A percentile compares a stretch with the other conserved stretches of the same genome.
phyloP scores from a whole-genome alignment of 257 asterid genomes.

The Nicotiana benthamiana region DNA sequence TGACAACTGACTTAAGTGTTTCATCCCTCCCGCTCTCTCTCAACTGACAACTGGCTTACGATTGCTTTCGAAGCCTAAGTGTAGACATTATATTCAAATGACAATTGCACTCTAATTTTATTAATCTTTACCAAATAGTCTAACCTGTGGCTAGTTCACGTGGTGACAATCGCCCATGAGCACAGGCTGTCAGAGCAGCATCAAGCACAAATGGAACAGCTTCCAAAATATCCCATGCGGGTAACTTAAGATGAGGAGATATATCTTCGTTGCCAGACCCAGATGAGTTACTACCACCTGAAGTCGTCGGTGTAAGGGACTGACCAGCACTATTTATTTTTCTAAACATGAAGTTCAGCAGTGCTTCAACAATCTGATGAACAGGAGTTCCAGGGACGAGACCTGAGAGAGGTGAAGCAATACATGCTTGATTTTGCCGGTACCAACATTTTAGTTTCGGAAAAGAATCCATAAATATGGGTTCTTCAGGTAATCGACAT shows the following conservation, averaged over 20 bases:
- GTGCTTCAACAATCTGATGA: slow-evolving; percentile 83
- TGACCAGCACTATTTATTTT: slow-evolving; percentile 60
- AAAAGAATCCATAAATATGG: slow-evolving; percentile 74
- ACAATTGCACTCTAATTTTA: too few relatives aligned
- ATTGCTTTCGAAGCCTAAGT: background rate
- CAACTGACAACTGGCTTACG: background rate
- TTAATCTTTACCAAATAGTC: background rate
- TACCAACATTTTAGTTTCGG: slow-evolving; percentile 89
- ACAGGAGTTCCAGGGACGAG: slow-evolving; percentile 84
- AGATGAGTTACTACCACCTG: slow-evolving; percentile 70
- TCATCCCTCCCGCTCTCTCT: background rate
- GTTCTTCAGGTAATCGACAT: slow-evolving; percentile 42
- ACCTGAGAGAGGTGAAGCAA: slow-evolving; percentile 76
- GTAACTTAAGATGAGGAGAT: slow-evolving; percentile 56
- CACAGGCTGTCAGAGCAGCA: slow-evolving; percentile 94
- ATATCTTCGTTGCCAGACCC: slow-evolving; percentile 60
- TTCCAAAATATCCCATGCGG: slow-evolving; percentile 98
- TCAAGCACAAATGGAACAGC: slow-evolving; percentile 95
- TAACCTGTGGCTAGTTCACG: slow-evolving; percentile 94
- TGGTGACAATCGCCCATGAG: slow-evolving; percentile 81
- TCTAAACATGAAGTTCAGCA: slow-evolving; percentile 75
- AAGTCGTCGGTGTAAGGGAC: slow-evolving; percentile 51
- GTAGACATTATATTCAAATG: background rate
- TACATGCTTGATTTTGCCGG: slow-evolving; percentile 83
- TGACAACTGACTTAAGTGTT: background rate